phyloP scores from a whole-genome alignment of 1,284 basidiomycete species.

The Cutaneotrichosporon daszewskae region DNA sequence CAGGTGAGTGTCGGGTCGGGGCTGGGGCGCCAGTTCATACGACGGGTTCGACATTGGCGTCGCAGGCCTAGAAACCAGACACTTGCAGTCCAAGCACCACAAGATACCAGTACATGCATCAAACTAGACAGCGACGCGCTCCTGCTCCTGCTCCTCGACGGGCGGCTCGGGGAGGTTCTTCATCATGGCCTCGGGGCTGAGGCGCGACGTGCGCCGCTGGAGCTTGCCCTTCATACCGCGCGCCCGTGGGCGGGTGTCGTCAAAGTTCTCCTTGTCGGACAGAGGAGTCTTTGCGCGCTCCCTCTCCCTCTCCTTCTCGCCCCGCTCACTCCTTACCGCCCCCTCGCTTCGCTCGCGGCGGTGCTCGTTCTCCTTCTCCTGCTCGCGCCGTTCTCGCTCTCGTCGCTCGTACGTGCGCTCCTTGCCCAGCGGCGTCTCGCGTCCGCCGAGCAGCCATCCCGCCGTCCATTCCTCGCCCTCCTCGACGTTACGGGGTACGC shows the following conservation, averaged over 20 bases:
- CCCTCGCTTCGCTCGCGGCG: not conserved
- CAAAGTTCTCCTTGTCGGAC: not conserved
- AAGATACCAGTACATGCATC: too few relatives aligned
- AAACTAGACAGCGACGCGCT: too few relatives aligned
- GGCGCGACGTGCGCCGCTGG: not conserved
- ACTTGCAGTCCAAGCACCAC: too few relatives aligned
- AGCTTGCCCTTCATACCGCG: too few relatives aligned
- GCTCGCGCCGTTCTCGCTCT: not conserved
- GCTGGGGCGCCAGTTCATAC: too few relatives aligned
- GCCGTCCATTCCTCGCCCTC: constrained; percentile 28
- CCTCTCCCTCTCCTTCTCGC: not conserved
- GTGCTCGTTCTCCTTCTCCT: not conserved
- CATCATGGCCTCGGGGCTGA: constrained; percentile 7
- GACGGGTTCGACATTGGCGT: too few relatives aligned
- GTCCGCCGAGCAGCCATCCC: constrained; percentile 35
- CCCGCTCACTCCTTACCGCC: not conserved
- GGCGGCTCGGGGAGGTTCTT: constrained; percentile 15
- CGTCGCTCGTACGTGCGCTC: not conserved
- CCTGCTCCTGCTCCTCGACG: not conserved
- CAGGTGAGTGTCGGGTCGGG: too few relatives aligned
- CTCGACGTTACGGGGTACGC: constrained; percentile 37
- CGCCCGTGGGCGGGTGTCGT: too few relatives aligned
- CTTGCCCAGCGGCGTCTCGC: not conserved
- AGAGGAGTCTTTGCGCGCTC: not conserved
- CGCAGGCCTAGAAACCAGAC: too few relatives aligned